phyloP scores from a whole-genome alignment of 257 asterid genomes.

The Forsythia suspensa region DNA sequence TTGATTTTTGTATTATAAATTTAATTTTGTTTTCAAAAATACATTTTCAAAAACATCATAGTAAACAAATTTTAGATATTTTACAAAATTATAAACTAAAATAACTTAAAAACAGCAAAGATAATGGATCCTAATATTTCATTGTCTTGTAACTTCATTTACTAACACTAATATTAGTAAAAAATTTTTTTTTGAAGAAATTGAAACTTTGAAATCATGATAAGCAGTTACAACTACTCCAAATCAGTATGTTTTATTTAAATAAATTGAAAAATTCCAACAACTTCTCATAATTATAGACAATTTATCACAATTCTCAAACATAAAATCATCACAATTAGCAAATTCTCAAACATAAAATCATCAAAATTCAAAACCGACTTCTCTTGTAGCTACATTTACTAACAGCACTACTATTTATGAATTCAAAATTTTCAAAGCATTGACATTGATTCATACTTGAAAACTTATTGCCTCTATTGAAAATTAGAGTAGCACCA shows the following conservation, averaged over 20 bases:
- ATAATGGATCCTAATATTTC: not conserved
- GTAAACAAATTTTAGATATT: no score
- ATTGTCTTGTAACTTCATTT: slow-evolving; percentile 9
- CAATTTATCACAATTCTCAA: not conserved
- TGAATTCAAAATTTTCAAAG: slow-evolving; percentile 5
- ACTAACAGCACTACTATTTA: slow-evolving; percentile 18
- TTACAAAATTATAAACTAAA: no score
- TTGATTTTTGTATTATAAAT: no score
- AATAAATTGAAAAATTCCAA: not conserved
- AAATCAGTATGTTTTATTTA: not conserved
- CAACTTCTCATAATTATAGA: not conserved
- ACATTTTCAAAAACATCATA: no score
- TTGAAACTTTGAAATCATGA: not conserved
- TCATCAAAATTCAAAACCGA: not conserved
- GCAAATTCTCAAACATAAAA: not conserved
- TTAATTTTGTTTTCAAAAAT: no score
- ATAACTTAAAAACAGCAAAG: no score
- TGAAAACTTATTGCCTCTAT: not conserved
- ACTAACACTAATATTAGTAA: slow-evolving; percentile 6
- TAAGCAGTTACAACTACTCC: not conserved
- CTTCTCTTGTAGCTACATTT: slow-evolving; percentile 14
- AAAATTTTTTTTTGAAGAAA: not conserved
- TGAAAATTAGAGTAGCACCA: not conserved
- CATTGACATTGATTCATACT: not conserved
- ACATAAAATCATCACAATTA: not conserved